A percentile compares a stretch with the other conserved stretches of the same genome.
These are phyloP conservation scores for Acacia pycnantha DNA, from an alignment of 331 rosid genomes.

Conservation along the genomic window DNA sequence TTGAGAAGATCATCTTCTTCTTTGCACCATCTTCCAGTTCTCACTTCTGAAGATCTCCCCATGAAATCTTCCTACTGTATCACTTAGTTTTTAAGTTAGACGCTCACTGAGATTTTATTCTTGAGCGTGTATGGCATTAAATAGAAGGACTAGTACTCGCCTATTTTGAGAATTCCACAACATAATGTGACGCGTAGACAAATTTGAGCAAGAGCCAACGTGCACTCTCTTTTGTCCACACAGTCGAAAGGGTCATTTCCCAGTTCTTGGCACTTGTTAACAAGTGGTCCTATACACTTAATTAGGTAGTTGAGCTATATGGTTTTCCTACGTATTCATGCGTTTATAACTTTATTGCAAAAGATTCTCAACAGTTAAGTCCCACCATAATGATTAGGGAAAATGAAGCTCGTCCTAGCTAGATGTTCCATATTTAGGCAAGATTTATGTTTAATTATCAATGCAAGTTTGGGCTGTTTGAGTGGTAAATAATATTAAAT, in stretches of 20 bases:
- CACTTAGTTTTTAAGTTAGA: neutral
- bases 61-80: neutral
- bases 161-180: no score
- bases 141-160: neutral
- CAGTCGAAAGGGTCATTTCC: neutral
- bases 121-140: neutral
- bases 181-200: neutral
- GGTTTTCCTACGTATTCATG: neutral
- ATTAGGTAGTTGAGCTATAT: neutral
- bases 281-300: neutral
- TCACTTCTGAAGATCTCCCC: slow-evolving; percentile 11
- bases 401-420: no score
- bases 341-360: neutral
- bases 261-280: neutral
- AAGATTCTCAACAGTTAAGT: neutral
- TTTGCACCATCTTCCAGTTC: slow-evolving; percentile 39
- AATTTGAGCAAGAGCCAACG: neutral
- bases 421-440: no score
- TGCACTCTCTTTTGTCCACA: neutral
- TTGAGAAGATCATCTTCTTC: slow-evolving; percentile 44
- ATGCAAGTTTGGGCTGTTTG: no score
- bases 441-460: no score
- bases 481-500: no score
- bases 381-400: neutral
- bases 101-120: no score